Conservation (phyloP, 2,329 filamentous ascomycete genomes). For the Neopestalotiopsis sp. region DNA sequence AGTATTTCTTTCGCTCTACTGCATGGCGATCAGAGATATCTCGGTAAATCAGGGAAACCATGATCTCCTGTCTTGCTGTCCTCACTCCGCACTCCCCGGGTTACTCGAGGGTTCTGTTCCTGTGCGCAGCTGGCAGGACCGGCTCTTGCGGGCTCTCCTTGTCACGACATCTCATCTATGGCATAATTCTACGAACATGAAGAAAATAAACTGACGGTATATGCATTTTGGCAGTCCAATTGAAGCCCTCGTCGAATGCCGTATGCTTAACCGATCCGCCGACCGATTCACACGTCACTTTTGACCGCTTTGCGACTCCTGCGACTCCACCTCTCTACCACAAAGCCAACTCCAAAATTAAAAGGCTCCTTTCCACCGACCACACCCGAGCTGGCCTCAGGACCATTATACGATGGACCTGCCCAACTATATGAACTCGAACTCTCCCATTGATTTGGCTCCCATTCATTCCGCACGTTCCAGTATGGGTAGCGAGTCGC, state of each 20-base stretch:
- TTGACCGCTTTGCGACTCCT: conserved; percentile 15
- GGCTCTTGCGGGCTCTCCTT: conserved; percentile 6
- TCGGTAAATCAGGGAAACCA: conserved; percentile 20
- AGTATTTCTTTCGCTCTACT: conserved; percentile 36
- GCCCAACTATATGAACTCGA: conserved; percentile 49
- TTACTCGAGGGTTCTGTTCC: conserved; percentile 4
- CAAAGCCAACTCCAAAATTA: neutral
- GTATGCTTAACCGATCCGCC: conserved; percentile 13
- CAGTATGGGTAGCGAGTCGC: conserved; percentile 50
- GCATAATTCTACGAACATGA: neutral
- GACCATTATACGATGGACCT: conserved; percentile 32
- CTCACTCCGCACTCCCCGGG: conserved; percentile 19
- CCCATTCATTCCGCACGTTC: conserved; percentile 42
- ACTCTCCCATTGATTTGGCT: conserved; percentile 46
- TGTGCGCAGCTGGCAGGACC: conserved; percentile 5
- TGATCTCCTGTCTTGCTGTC: conserved; percentile 22
- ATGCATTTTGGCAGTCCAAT: conserved; percentile 3
- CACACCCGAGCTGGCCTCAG: neutral
- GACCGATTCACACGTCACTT: conserved; percentile 15
- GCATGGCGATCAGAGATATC: conserved; percentile 42
- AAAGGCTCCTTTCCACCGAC: conserved; percentile 7
- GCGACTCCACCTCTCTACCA: conserved; percentile 3
- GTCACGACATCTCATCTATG: neutral
- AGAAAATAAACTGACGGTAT: neutral
- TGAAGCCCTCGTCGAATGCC: conserved; percentile 6